Evolutionary conservation across 1,139 yeast genomes (phyloP), one percentile per base, ranked within the genome.

Genomic region (Kazachstania sp.): DNA sequence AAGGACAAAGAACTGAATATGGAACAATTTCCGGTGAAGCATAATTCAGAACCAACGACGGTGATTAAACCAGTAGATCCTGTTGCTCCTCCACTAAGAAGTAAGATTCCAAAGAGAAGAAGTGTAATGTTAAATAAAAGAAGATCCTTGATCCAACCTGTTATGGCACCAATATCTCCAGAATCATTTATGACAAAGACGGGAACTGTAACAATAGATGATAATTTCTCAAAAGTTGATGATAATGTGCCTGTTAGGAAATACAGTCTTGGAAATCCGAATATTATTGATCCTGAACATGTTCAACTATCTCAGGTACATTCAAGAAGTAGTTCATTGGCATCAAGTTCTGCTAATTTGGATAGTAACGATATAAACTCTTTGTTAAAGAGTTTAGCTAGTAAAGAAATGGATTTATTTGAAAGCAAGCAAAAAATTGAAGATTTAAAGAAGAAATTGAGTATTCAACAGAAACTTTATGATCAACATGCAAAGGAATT

Each of bases 341-440:
- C 41, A n/a, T 37, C 47, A 5, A 43, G 36, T 28, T 12, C 49
- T 2, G 18, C 41, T 0, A 34, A 26, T 35, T 26, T 43, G n/a
- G 46, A 46, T 12, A 9, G 41, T 1, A 46, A 28, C 16, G 52
- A 51, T 39, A 47, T 48, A 23, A 43, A 39, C 32, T 38, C 39
- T 15, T 37, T 49, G 15, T 43, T 51, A n/a, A 51, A 49, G 37
- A 54, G 51, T 29, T 49, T 65, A 32, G 69, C 69, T 3, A 56
- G 54, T 43, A 63, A 62, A 46, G 69, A 65, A 43, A 50, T 60
- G 13, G 64, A 63, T 40, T 44, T 65, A 31, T 48, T 65, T 43
- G 68, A 64, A 39, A 54, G 62, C 15, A 64, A 63, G 45, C 60
- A 56, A 41, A 56, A 57, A 29, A 54, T 65, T 29, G 67, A 65